These are phyloP conservation scores for Castanea sativa DNA, from an alignment of 306 rosid genomes.

Conservation along the genomic window DNA sequence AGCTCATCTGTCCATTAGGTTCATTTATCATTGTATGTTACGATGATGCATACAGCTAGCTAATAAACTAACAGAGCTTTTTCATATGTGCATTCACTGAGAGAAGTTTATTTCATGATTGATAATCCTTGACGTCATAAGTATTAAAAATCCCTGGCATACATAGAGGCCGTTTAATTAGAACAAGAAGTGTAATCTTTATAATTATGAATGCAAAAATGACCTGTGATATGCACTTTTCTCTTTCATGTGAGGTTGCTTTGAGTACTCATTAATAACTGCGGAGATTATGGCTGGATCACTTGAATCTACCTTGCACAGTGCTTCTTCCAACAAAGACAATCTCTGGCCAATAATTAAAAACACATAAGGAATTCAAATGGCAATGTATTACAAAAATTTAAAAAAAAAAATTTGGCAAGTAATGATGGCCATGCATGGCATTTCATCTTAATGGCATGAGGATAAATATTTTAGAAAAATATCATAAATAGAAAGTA, in stretches of 20 bases:
- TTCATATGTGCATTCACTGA: too few species aligned
- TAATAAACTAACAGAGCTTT: too few species aligned
- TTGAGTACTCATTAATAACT: slow-evolving; percentile 51
- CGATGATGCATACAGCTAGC: too few species aligned
- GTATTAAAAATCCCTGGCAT: too few species aligned
- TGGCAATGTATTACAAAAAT: background rate
- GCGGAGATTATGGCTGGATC: slow-evolving; percentile 49
- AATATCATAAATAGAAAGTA: too few species aligned
- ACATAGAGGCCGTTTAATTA: background rate
- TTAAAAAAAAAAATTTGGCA: background rate
- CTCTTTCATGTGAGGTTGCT: slow-evolving; percentile 50
- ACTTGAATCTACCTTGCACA: slow-evolving; percentile 53
- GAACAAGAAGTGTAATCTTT: background rate
- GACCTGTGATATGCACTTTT: slow-evolving; percentile 64
- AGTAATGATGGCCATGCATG: background rate
- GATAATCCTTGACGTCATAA: too few species aligned
- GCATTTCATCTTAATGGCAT: too few species aligned
- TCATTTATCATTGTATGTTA: too few species aligned
- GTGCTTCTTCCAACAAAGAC: slow-evolving; percentile 64
- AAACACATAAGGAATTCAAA: slow-evolving; percentile 16
- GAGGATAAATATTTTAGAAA: too few species aligned
- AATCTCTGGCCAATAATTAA: slow-evolving; percentile 48
- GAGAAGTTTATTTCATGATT: too few species aligned
- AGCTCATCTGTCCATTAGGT: too few species aligned
- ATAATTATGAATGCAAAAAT: background rate